Evolutionary conservation across 2,329 filamentous ascomycete genomes (phyloP).

Genomic region (Rhytidhysteron rufulum): DNA sequence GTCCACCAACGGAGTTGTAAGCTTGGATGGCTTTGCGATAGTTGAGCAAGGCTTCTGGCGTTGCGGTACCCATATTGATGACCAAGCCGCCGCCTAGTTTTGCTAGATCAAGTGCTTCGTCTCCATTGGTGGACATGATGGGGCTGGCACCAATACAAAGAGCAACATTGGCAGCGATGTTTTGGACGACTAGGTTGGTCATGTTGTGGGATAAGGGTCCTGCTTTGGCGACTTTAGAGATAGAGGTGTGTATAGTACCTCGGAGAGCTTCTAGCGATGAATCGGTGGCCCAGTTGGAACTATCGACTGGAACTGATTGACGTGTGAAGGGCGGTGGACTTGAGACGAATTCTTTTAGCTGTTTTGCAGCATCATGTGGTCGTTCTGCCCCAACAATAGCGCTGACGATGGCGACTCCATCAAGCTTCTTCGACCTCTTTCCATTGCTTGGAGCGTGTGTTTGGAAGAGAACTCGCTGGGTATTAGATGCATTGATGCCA

Average conservation of each 20-base stretch:
- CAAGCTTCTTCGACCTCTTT: slow-evolving; percentile 54
- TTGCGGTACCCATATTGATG: slow-evolving; percentile 93
- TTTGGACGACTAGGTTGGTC: slow-evolving; percentile 95
- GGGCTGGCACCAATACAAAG: slow-evolving; percentile 74
- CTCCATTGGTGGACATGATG: slow-evolving; percentile 88
- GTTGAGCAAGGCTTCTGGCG: slow-evolving; percentile 66
- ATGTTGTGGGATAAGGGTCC: slow-evolving; percentile 89
- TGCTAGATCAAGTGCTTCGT: slow-evolving; percentile 78
- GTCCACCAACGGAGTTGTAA: slow-evolving; percentile 73
- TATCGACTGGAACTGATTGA: slow-evolving; percentile 10
- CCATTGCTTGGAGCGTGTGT: slow-evolving; percentile 43
- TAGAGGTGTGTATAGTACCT: slow-evolving; percentile 36
- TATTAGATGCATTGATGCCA: slow-evolving; percentile 75
- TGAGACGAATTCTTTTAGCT: slow-evolving; percentile 56
- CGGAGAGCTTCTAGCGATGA: slow-evolving; percentile 10
- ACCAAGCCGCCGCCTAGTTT: slow-evolving; percentile 73
- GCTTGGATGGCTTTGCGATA: slow-evolving; percentile 71
- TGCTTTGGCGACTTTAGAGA: slow-evolving; percentile 58
- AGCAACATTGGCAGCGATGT: slow-evolving; percentile 89
- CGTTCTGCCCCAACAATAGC: slow-evolving; percentile 74
- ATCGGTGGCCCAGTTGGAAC: slow-evolving; percentile 14
- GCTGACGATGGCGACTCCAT: slow-evolving; percentile 85
- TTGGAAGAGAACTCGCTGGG: slow-evolving; percentile 71
- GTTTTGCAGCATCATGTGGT: slow-evolving; percentile 59
- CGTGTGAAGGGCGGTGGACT: slow-evolving; percentile 20